These are phyloP conservation scores for Trichophaea hybrida DNA, from an alignment of 2,329 filamentous ascomycete species.

Conservation along the genomic window DNA sequence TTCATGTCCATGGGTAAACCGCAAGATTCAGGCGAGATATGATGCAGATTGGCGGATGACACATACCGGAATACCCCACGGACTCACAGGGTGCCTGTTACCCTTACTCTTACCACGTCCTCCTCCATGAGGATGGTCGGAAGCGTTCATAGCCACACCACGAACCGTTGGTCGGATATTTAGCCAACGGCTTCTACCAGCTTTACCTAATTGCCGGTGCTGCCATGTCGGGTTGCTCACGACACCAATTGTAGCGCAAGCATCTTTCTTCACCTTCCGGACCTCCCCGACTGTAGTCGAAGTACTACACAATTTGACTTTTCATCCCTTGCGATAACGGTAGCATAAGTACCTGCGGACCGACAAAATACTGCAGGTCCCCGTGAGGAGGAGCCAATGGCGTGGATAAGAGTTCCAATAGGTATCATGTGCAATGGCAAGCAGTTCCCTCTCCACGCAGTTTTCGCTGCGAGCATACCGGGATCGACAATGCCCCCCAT, in stretches of 20 bases:
- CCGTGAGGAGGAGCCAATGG: constrained; percentile 62
- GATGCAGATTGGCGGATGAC: neutral
- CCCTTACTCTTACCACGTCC: constrained; percentile 98
- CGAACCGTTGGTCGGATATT: constrained; percentile 90
- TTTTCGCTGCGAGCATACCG: constrained; percentile 88
- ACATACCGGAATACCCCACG: constrained; percentile 89
- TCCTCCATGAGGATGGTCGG: constrained; percentile 96
- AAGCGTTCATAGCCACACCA: constrained; percentile 97
- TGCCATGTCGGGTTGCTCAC: constrained; percentile 89
- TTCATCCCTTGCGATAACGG: constrained; percentile 79
- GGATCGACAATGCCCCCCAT: constrained; percentile 92
- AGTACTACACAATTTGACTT: constrained; percentile 62
- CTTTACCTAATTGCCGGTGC: constrained; percentile 84
- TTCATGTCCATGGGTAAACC: constrained; percentile 4
- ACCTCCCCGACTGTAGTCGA: constrained; percentile 80
- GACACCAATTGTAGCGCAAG: constrained; percentile 85
- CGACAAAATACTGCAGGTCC: constrained; percentile 80
- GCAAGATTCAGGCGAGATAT: neutral
- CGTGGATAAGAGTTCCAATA: constrained; percentile 82
- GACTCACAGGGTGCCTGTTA: constrained; percentile 86
- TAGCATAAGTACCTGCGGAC: constrained; percentile 82
- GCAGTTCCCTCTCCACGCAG: constrained; percentile 87
- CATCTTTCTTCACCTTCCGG: constrained; percentile 75
- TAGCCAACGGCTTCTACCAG: constrained; percentile 81
- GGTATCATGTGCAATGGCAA: constrained; percentile 91